phyloP scores from a whole-genome alignment of 495 filamentous ascomycete species.

The Hyphodiscus hymeniophilus region DNA sequence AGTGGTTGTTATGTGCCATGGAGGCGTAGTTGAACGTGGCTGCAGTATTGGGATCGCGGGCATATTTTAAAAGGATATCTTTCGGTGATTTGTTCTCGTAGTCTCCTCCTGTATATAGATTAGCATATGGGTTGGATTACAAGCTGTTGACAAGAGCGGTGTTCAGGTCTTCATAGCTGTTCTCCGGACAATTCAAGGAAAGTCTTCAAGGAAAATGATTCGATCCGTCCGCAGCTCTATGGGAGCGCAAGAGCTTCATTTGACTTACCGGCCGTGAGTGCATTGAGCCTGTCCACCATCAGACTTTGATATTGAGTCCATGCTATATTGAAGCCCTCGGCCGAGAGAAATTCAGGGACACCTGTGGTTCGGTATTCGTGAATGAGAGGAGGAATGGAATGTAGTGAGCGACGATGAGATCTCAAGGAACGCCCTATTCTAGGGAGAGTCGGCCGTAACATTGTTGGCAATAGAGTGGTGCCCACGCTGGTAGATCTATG shows the following conservation, averaged over 20 bases:
- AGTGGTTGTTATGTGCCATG: slow-evolving; percentile 94
- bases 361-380: slow-evolving; percentile 49
- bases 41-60: slow-evolving; percentile 68
- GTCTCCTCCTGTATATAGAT: slow-evolving; percentile 12
- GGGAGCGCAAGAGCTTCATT: neutral
- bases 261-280: slow-evolving; percentile 58
- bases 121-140: too few species aligned
- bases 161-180: too few species aligned
- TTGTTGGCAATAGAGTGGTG: slow-evolving; percentile 12
- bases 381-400: slow-evolving; percentile 51
- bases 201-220: too few species aligned
- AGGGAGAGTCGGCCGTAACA: slow-evolving; percentile 23
- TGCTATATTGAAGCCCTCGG: slow-evolving; percentile 58
- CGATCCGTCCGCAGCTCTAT: neutral
- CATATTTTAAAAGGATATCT: slow-evolving; percentile 64
- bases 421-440: slow-evolving; percentile 13
- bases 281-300: slow-evolving; percentile 67
- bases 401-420: slow-evolving; percentile 29
- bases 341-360: slow-evolving; percentile 57
- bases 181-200: too few species aligned
- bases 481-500: slow-evolving; percentile 4
- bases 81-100: slow-evolving; percentile 30
- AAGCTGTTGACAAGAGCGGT: too few species aligned
- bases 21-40: slow-evolving; percentile 88
- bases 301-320: slow-evolving; percentile 77